Evolutionary conservation across 495 filamentous ascomycete species (phyloP), one percentile per base, ranked within the genome.

Genomic region (Xylaria castorea): DNA sequence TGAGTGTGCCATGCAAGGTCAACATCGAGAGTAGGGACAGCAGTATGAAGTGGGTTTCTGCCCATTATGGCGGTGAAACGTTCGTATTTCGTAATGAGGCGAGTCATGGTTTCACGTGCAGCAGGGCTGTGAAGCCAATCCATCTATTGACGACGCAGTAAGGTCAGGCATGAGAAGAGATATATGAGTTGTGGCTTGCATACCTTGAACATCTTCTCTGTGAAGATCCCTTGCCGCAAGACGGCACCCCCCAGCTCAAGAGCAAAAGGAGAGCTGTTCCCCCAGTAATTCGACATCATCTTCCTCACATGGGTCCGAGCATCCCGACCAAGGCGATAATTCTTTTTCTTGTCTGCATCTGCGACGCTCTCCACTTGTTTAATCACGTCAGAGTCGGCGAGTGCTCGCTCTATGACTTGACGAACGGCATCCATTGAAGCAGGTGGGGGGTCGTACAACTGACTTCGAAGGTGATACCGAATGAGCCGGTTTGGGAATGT

Each of bases 1-100:
- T 90, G 89, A 0, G 88, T 90, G 75, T 92, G 90, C 94, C 94
- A 97, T 9, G 89, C 93, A 1, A 97, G 83, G 79, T 97, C 94
- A n/a, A 97, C 88, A 73, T 97, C 94, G 2, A 97, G 84, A 16
- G 94, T 97, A 3, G 94, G 94, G 0, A 97, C 93, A 1, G 88
- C 89, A 51, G 89, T 85, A 16, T 88, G 77, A 1, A 76, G 71
- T 0, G 88, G 86, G 75, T 93, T 80, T 1, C 70, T 57, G 0
- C 76, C 75, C 80, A 97, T 93, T 73, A 97, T 91, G 0, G 70
- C 25, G 44, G 94, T 85, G 83, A 94, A 97, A 14, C 90, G 84
- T 18, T 74, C 57, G 78, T 97, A 97, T 76, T 95, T 95, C 2
- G 71, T 80, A 27, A 93, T 81, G 0, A 93, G 84, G 0, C 93